Base-by-base conservation (phyloP, 2,329 filamentous ascomycete species). In the Trichoderma atrobrunneum region DNA sequence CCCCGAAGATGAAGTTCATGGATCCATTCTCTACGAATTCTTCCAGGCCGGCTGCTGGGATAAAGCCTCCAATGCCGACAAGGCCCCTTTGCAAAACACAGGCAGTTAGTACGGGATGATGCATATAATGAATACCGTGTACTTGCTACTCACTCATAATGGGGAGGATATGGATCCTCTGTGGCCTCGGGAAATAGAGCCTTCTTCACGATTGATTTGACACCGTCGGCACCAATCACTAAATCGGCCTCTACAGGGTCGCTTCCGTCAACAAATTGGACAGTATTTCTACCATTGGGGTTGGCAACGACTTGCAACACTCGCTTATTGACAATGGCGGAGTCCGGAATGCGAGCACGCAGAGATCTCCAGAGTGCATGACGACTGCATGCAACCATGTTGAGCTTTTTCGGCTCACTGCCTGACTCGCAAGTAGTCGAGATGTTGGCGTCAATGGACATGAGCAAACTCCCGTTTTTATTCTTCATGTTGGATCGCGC, bases 201-300 rank as follows among this genome's bases (percentile, higher is more conserved):
- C 2, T 51, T 65, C 60, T 76, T 78, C 8, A 72, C 69, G 8
- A 60, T 70, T 54, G 76, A 75, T 10, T 72, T 73, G 5, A 78
- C 61, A 3, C 77, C 77, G 39, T 78, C 77, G 1, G 77, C 77
- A 2, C 77, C 77, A 43, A 78, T 75, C 8, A 78, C 73, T 11
- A 78, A 54, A 51, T 78, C 77, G 1, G 71, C 77, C 26, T 78
- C 76, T 10, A 74, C 66, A 0, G 74, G 24, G 6, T 75, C 64
- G 26, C 74, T 73, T 3, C 72, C 77, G 24, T 78, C 77, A 6
- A 60, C 72, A 59, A 78, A 78, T 14, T 60, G 72, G 56, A 78
- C 57, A 1, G 66, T 21, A 26, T 78, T 77, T 30, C 56, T 71
- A 11, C 76, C 73, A 1, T 75, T 36, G 0, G 73, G 10, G 14